Evolutionary conservation across 768 basidiomycete genomes (phyloP).

Genomic region (Chalciporus piperatus): DNA sequence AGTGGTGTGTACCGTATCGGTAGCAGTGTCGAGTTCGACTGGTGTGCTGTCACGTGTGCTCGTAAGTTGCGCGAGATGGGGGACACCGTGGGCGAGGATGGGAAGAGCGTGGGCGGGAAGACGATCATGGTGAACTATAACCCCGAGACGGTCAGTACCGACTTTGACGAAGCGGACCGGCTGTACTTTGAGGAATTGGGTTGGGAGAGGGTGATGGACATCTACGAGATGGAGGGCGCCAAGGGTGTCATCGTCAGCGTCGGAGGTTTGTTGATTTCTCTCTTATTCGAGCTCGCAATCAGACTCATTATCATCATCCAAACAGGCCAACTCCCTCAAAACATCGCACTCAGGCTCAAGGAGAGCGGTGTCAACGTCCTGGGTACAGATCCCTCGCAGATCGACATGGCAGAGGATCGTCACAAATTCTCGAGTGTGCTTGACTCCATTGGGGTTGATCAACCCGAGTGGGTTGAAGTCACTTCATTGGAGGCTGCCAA

Average conservation of each 20-base stretch:
- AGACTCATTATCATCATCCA: not conserved
- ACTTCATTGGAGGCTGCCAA: conserved; percentile 88
- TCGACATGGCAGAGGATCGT: conserved; percentile 96
- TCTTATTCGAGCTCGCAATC: not conserved
- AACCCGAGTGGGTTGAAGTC: conserved; percentile 94
- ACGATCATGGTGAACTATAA: conserved; percentile 99
- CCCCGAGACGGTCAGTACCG: conserved; percentile 98
- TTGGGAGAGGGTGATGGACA: conserved; percentile 98
- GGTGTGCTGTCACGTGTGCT: conserved; percentile 99
- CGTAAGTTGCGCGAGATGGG: conserved; percentile 90
- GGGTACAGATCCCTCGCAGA: conserved; percentile 92
- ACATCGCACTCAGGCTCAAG: conserved; percentile 95
- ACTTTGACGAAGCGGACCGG: conserved; percentile 99
- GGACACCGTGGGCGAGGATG: conserved; percentile 19
- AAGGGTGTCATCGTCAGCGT: conserved; percentile 95
- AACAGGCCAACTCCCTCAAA: conserved; percentile 93
- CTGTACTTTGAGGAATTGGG: conserved; percentile 99
- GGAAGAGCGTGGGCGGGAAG: conserved; percentile 44
- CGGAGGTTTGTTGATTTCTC: conserved; percentile 60
- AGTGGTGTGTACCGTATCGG: conserved; percentile 98
- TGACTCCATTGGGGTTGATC: conserved; percentile 92
- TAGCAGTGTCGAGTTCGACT: conserved; percentile 98
- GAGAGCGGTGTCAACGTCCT: conserved; percentile 87
- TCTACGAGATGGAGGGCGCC: conserved; percentile 93
- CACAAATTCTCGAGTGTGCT: conserved; percentile 99